These are phyloP conservation scores for Penicillium corylophilum DNA, from an alignment of 2,329 filamentous ascomycete genomes.

Conservation along the genomic window DNA sequence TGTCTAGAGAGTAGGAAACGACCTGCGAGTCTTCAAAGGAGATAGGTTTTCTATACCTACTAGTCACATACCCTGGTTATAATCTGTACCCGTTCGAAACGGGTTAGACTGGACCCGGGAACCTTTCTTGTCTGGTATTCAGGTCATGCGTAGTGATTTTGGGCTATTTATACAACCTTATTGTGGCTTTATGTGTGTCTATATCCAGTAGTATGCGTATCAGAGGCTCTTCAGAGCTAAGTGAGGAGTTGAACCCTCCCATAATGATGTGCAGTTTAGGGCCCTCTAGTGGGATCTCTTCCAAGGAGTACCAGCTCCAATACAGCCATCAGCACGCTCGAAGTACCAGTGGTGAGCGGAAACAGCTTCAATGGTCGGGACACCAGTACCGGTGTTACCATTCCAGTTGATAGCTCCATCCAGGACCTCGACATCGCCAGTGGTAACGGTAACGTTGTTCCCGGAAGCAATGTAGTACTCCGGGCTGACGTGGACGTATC, in stretches of 20 bases:
- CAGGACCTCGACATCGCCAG: slow-evolving; percentile 22
- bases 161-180: neutral
- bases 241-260: neutral
- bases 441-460: slow-evolving; percentile 20
- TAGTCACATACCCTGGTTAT: too few species aligned
- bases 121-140: neutral
- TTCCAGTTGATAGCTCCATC: slow-evolving; percentile 22
- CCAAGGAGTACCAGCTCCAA: slow-evolving; percentile 13
- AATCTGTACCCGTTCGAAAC: neutral
- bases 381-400: slow-evolving; percentile 28
- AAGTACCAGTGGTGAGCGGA: slow-evolving; percentile 30
- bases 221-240: neutral
- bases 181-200: neutral
- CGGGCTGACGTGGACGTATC: slow-evolving; percentile 66
- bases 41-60: too few species aligned
- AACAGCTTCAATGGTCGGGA: slow-evolving; percentile 13
- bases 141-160: neutral
- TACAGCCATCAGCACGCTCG: slow-evolving; percentile 20
- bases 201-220: neutral
- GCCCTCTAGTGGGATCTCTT: slow-evolving; percentile 1
- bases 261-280: neutral
- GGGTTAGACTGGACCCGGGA: slow-evolving; percentile 4
- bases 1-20: neutral
- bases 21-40: too few species aligned
- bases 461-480: slow-evolving; percentile 62